These are phyloP conservation scores for Panicum miliaceum DNA, from an alignment of 176 grass and related monocot species.

Conservation along the genomic window DNA sequence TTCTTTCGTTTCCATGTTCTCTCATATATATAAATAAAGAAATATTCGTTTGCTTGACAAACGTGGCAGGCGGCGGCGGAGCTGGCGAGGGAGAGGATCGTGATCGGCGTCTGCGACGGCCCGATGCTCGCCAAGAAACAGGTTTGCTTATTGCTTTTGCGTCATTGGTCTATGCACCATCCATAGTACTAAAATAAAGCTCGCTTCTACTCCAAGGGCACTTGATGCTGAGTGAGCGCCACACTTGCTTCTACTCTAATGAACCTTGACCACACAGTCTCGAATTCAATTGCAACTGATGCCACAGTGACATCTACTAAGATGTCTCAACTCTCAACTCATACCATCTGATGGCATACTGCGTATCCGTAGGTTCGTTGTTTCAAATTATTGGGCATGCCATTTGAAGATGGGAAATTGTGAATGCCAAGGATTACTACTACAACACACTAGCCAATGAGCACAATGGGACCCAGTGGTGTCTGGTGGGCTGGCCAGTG, in stretches of 20 bases:
- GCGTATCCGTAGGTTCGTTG: background rate
- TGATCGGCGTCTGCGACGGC: conserved; percentile 88
- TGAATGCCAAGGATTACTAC: background rate
- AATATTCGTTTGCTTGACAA: background rate
- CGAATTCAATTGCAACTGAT: conserved; percentile 2
- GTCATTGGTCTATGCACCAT: background rate
- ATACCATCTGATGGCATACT: background rate
- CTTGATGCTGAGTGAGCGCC: background rate
- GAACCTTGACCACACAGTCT: background rate
- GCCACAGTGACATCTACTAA: background rate
- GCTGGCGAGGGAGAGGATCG: conserved; percentile 66
- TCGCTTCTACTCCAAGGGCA: background rate
- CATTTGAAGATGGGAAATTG: background rate
- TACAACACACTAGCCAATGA: background rate
- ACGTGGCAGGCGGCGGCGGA: conserved; percentile 70
- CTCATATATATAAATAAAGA: background rate
- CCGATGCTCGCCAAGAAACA: conserved; percentile 95
- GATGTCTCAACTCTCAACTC: conserved; percentile 40
- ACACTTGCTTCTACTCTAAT: background rate
- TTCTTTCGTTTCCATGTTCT: background rate
- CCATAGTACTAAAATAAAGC: background rate
- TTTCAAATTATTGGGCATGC: background rate
- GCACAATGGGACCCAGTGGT: background rate
- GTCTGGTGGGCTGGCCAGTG: background rate
- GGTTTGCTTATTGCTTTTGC: conserved; percentile 39